Conservation (phyloP, 257 asterid species). For the Solanum lignicaule region DNA sequence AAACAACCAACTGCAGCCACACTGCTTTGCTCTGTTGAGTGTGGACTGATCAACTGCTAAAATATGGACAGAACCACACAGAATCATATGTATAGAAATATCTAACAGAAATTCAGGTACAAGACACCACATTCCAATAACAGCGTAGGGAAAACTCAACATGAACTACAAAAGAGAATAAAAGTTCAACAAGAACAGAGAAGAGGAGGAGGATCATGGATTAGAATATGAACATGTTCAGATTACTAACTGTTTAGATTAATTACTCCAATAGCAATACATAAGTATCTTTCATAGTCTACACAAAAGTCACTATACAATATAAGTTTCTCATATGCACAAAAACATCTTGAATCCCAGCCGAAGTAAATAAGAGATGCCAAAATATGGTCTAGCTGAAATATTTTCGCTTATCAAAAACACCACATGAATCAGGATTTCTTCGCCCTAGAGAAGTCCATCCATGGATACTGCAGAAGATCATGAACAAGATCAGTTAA, state of each 20-base stretch:
- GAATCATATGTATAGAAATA: background rate
- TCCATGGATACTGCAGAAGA: slow-evolving; percentile 56
- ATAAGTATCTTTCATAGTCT: background rate
- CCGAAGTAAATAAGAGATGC: background rate
- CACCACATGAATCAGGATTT: slow-evolving; percentile 16
- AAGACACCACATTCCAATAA: background rate
- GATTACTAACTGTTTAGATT: background rate
- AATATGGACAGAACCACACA: background rate
- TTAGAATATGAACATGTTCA: background rate
- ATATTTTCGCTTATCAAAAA: background rate
- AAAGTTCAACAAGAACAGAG: background rate
- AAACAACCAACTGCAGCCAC: background rate
- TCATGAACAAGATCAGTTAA: background rate
- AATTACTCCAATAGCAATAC: background rate
- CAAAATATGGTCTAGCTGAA: background rate
- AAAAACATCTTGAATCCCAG: background rate
- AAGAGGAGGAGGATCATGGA: background rate
- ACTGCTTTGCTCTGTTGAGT: background rate
- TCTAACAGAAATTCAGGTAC: background rate
- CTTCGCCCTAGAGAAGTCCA: slow-evolving; percentile 58
- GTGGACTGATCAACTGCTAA: background rate
- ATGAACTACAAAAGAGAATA: background rate
- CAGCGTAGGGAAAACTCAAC: background rate
- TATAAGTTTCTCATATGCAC: background rate
- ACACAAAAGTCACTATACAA: background rate